Evolutionary conservation across 805 yeast genomes (phyloP).

Genomic region (Candida arabinofermentans): DNA sequence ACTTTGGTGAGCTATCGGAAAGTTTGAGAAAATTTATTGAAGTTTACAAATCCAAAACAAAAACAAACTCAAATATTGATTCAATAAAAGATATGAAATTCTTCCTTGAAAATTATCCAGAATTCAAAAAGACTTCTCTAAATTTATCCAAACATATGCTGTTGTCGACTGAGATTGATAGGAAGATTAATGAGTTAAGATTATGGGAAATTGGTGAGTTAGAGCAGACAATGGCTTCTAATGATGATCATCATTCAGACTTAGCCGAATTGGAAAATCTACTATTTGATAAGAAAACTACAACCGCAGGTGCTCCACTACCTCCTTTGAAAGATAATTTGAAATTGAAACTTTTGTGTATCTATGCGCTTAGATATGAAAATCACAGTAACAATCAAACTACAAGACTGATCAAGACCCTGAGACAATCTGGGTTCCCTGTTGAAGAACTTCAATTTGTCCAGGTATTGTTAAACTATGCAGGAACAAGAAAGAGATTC

Average conservation of each 20-base stretch:
- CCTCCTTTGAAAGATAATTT: constrained; percentile 44
- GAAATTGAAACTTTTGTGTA: constrained; percentile 67
- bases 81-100: constrained; percentile 87
- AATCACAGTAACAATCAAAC: constrained; percentile 42
- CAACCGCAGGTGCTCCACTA: constrained; percentile 16
- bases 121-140: constrained; percentile 79
- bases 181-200: constrained; percentile 56
- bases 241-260: constrained; percentile 50
- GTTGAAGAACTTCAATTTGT: constrained; percentile 39
- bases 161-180: constrained; percentile 80
- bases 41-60: constrained; percentile 75
- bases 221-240: constrained; percentile 80
- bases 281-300: constrained; percentile 33
- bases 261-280: constrained; percentile 51
- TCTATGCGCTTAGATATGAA: constrained; percentile 74
- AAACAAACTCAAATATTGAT: constrained; percentile 64
- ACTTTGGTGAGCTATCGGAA: constrained; percentile 94
- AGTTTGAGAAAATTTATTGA: constrained; percentile 80
- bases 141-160: constrained; percentile 92
- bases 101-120: constrained; percentile 91
- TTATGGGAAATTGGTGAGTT: constrained; percentile 86
- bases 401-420: constrained; percentile 32
- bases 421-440: constrained; percentile 35
- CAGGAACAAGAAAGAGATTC: constrained; percentile 42
- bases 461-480: constrained; percentile 40